These are phyloP conservation scores for Aspergillus affinis DNA, from an alignment of 495 filamentous ascomycete genomes.

Conservation along the genomic window DNA sequence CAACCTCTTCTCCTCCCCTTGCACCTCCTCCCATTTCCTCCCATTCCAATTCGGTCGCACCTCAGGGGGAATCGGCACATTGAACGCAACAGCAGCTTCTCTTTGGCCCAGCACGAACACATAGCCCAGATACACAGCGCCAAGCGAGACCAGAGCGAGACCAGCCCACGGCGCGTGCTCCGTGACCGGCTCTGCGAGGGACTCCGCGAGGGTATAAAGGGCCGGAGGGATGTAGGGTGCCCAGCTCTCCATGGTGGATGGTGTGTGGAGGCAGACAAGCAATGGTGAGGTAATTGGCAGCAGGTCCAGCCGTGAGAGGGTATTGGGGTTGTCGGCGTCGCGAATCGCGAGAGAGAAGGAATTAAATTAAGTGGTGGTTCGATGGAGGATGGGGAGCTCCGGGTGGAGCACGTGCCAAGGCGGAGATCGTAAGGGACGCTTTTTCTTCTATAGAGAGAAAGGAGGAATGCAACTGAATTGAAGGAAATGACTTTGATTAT, in stretches of 20 bases:
- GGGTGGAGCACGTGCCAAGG: constrained; percentile 21
- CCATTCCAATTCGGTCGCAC: constrained; percentile 53
- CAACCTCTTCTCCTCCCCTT: constrained; percentile 44
- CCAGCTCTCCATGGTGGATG: constrained; percentile 32
- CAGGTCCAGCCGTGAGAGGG: neutral
- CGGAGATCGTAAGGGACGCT: neutral
- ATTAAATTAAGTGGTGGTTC: constrained; percentile 16
- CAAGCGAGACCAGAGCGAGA: constrained; percentile 35
- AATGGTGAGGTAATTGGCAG: constrained; percentile 2
- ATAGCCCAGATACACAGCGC: constrained; percentile 38
- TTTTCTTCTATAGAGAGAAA: too few species aligned
- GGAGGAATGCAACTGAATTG: too few species aligned
- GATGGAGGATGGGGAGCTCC: constrained; percentile 22
- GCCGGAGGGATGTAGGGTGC: constrained; percentile 26
- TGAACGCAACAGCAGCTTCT: constrained; percentile 57
- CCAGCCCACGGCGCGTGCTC: constrained; percentile 24
- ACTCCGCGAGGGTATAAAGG: constrained; percentile 25
- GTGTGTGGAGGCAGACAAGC: constrained; percentile 4
- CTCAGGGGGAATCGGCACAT: constrained; percentile 58
- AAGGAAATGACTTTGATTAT: too few species aligned
- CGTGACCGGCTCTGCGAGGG: constrained; percentile 22
- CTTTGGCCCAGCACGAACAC: constrained; percentile 31
- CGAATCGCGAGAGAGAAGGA: neutral
- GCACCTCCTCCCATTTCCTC: constrained; percentile 58
- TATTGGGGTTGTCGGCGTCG: constrained; percentile 3